Base-by-base conservation (phyloP, 2,329 filamentous ascomycete genomes). In the Chalaropsis thielavioides region DNA sequence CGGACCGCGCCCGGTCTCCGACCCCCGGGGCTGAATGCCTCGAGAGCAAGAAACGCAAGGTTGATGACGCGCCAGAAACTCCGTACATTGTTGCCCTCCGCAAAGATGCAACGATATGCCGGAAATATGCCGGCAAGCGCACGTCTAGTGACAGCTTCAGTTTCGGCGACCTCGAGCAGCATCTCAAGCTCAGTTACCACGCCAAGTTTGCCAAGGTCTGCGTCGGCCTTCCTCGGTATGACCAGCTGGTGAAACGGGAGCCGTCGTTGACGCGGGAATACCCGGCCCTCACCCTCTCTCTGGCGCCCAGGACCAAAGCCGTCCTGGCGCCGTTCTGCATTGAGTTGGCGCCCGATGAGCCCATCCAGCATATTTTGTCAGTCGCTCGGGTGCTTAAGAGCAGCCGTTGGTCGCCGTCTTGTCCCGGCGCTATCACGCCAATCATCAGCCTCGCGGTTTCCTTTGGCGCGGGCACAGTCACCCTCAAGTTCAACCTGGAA, bases 401-500 rank as follows among this genome's bases (percentile, higher is more conserved):
- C 27, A 56, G 27, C 24, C 24, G 51, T 19, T n/a, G 31, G 22
- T 27, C 13, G 2, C 11, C 27, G 7, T 24, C 24, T 31, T 31
- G 4, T 8, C 51, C 51, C 11, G 51, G 51, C 2, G 51, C 51
- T 3, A 56, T 56, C 27, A 56, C 27, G 17, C 51, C 51, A 24
- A 56, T 56, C 3, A 56, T 56, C 27, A 17, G 27, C 17, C 51
- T 56, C 51, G 22, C 3, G 0, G 51, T 56, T 10, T 56, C 51
- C 15, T 56, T 56, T 35, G 24, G 22, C 8, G 24, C 22, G 17
- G 51, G 22, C 51, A 35, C 10, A 5, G 27, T 56, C 27, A n/a
- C 22, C 6, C 27, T 79, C 31, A 69, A 68, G 10, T 68, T 79
- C 40, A 68, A 66, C 2, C 69, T 77, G 35, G 68, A 72, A 22